Evolutionary conservation across 2,329 filamentous ascomycete genomes (phyloP).

Genomic region (Penicillium sp.): DNA sequence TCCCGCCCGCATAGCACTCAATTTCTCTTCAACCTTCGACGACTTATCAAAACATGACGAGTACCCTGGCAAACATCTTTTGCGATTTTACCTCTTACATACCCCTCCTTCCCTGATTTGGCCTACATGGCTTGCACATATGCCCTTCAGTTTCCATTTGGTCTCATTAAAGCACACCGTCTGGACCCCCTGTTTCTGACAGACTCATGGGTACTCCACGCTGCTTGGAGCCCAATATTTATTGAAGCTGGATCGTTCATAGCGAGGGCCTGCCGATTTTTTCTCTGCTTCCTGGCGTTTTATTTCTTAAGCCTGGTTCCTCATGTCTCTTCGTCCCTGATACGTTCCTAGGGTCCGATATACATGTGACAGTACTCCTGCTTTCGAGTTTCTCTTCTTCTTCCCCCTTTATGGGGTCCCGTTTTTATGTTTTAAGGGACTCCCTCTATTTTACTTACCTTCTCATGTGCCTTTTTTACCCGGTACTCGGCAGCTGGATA

Average conservation of each 20-base stretch:
- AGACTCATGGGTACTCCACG: neutral
- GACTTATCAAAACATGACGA: conserved; percentile 30
- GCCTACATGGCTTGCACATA: conserved; percentile 29
- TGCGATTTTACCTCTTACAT: conserved; percentile 17
- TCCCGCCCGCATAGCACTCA: neutral
- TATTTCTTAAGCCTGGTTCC: conserved; percentile 23
- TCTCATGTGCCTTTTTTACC: conserved; percentile 21
- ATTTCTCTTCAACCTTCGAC: conserved; percentile 17
- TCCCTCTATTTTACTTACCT: conserved; percentile 12
- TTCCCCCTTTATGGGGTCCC: conserved; percentile 14
- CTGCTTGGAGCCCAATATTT: conserved; percentile 1
- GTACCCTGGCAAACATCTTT: conserved; percentile 23
- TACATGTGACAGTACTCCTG: conserved; percentile 16
- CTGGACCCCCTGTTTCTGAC: neutral
- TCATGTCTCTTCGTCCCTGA: conserved; percentile 29
- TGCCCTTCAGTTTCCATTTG: conserved; percentile 13
- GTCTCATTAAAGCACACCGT: conserved; percentile 2
- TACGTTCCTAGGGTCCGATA: conserved; percentile 35
- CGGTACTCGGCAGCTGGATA: conserved; percentile 29
- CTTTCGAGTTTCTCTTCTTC: conserved; percentile 17
- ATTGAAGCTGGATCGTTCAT: conserved; percentile 22
- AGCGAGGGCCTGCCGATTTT: conserved; percentile 25
- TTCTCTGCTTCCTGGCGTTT: conserved; percentile 23
- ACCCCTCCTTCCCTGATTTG: conserved; percentile 17
- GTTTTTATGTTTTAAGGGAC: conserved; percentile 14